These are phyloP conservation scores for Oryza australiensis DNA, from an alignment of 176 grass and related monocot species.

Conservation along the genomic window DNA sequence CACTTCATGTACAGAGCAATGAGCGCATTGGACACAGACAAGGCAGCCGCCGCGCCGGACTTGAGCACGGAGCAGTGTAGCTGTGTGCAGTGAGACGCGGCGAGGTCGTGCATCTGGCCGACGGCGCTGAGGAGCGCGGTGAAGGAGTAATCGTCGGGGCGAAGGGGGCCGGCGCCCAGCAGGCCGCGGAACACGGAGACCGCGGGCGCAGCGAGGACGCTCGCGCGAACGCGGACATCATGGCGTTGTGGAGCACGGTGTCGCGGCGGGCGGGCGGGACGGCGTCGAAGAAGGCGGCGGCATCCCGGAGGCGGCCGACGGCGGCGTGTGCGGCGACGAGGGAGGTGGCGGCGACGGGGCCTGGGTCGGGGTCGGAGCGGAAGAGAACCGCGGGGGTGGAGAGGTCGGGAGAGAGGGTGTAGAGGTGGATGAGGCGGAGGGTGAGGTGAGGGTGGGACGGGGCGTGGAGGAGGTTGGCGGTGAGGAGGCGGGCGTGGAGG, in stretches of 20 bases:
- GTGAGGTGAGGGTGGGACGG: slow-evolving; percentile 64
- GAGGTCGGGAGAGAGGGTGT: slow-evolving; percentile 68
- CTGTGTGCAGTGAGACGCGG: slow-evolving; percentile 50
- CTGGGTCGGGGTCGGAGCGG: slow-evolving; percentile 10
- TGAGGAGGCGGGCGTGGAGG: slow-evolving; percentile 73
- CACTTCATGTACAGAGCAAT: slow-evolving; percentile 67
- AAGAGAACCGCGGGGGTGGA: slow-evolving; percentile 60
- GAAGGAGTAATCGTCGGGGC: slow-evolving; percentile 73
- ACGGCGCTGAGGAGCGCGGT: slow-evolving; percentile 79
- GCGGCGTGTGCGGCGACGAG: slow-evolving; percentile 64
- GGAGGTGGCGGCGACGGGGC: slow-evolving; percentile 63
- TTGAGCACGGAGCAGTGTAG: slow-evolving; percentile 68
- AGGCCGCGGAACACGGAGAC: slow-evolving; percentile 55
- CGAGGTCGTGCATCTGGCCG: slow-evolving; percentile 48
- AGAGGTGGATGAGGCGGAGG: slow-evolving; percentile 91
- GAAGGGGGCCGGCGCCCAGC: slow-evolving; percentile 39
- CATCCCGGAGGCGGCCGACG: slow-evolving; percentile 51
- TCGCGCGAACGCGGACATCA: slow-evolving; percentile 77
- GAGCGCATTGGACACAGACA: slow-evolving; percentile 81
- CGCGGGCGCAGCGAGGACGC: slow-evolving; percentile 48
- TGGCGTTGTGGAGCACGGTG: slow-evolving; percentile 82
- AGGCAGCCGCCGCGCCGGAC: slow-evolving; percentile 34
- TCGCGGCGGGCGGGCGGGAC: slow-evolving; percentile 60
- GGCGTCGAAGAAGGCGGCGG: slow-evolving; percentile 58
- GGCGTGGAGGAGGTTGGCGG: slow-evolving; percentile 58